A percentile compares a stretch with the other conserved stretches of the same genome.
These are phyloP conservation scores for Paracamarosporium sp. DNA, from an alignment of 2,329 filamentous ascomycete species.

Conservation along the genomic window DNA sequence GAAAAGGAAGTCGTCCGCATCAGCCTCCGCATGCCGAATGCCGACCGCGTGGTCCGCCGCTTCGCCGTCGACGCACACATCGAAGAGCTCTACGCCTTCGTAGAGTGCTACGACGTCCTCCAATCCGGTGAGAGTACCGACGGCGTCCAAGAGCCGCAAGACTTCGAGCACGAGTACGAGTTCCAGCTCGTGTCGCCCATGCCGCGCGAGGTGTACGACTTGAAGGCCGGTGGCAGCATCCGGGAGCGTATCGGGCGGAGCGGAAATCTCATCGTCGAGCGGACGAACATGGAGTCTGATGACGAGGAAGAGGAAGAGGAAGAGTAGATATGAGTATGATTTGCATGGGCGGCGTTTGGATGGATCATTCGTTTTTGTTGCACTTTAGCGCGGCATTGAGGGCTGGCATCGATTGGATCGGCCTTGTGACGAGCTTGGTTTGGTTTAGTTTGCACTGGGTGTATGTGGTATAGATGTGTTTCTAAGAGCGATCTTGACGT, in stretches of 20 bases:
- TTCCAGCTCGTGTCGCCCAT: constrained; percentile 87
- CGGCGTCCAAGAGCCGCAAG: constrained; percentile 62
- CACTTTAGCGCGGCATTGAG: constrained; percentile 2
- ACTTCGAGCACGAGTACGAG: constrained; percentile 80
- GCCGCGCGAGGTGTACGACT: constrained; percentile 80
- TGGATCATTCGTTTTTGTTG: not conserved
- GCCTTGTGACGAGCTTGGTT: no score
- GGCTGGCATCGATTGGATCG: not conserved
- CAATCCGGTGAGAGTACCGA: constrained; percentile 48
- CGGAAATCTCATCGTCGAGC: constrained; percentile 89
- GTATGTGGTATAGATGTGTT: not conserved
- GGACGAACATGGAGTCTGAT: constrained; percentile 63
- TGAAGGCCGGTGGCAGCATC: constrained; percentile 71
- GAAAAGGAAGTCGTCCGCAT: constrained; percentile 76
- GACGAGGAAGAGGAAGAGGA: constrained; percentile 50
- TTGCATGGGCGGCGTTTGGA: constrained; percentile 15
- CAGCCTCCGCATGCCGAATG: constrained; percentile 67
- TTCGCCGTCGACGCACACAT: constrained; percentile 74
- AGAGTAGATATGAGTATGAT: constrained; percentile 6
- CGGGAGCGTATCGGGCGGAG: constrained; percentile 78
- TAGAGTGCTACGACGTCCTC: constrained; percentile 83
- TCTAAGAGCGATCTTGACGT: no score
- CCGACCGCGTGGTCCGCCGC: constrained; percentile 76
- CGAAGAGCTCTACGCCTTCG: constrained; percentile 94
- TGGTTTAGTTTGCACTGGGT: no score